Base-by-base conservation (phyloP, 768 basidiomycete species). In the Hygrophorus russula region DNA sequence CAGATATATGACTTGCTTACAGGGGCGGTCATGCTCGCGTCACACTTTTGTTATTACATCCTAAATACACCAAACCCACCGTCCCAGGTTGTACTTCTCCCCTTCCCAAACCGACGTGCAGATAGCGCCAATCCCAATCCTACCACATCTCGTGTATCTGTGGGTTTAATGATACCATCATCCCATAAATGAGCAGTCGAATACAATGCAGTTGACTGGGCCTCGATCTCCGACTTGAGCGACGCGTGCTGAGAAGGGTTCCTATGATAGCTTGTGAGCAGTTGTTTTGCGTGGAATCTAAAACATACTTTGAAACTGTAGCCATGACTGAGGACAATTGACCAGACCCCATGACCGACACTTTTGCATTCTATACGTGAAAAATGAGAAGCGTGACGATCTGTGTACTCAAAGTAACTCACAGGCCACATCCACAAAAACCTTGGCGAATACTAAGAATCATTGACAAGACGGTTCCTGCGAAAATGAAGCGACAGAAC, bases 381-480 rank as follows among this genome's bases (percentile, higher is more conserved):
- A 47, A 15, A 47, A 32, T 28, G 47, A 39, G 40, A 45, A 30
- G 19, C 36, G 8, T 34, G 15, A 45, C 12, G 30, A 36, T 39
- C 32, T 30, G 36, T 1, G 29, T 40, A 29, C 13, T 39, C 17
- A 48, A 32, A 28, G 28, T 3, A 36, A 65, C 83, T 54, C 62
- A 88, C 86, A 46, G 92, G 92, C 93, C 93, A 97, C 89, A 92
- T 93, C 87, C 89, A 97, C 41, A 97, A 62, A 73, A 97, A 96
- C 47, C 90, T 73, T 13, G 93, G 92, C 4, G 87, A 90, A 62
- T 94, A 97, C 80, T 92, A 40, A 6, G 36, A 28, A 45, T 30
- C 38, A n/a, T 47, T 32, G 9, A 29, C 36, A 38, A 39, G 41
- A 29, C 51, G 48, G 48, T 33, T 30, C 42, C 6, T 29, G 15